Percentiles rank a stretch among this genome's conserved stretches.
These are phyloP conservation scores for Stagonosporopsis chrysanthemi DNA, from an alignment of 2,329 filamentous ascomycete genomes.

Conservation along the genomic window DNA sequence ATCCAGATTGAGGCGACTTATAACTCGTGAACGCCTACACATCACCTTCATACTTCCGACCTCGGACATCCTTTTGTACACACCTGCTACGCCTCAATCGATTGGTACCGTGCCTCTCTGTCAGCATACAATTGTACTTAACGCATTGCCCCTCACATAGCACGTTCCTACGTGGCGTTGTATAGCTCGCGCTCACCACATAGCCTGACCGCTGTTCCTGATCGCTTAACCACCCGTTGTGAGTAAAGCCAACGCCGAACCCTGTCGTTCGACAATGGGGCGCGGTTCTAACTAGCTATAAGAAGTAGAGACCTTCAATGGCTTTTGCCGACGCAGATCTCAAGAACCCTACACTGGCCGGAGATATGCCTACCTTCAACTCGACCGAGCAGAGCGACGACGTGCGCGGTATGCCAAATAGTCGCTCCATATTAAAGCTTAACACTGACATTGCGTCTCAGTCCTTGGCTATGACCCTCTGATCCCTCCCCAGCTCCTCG, in stretches of 20 bases:
- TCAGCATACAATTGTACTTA: conserved; percentile 14
- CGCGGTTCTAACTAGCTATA: conserved; percentile 21
- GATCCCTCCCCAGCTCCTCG: conserved; percentile 86
- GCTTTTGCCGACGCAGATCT: conserved; percentile 25
- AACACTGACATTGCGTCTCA: conserved; percentile 50
- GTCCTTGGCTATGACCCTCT: conserved; percentile 94
- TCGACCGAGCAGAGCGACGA: conserved; percentile 55
- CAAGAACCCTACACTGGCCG: conserved; percentile 19
- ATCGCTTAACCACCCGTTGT: conserved; percentile 11
- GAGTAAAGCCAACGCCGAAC: conserved; percentile 12
- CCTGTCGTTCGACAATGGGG: conserved; percentile 1
- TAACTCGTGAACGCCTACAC: conserved; percentile 1
- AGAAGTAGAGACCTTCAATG: conserved; percentile 26
- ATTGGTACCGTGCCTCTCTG: conserved; percentile 9
- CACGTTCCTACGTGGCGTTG: conserved; percentile 20
- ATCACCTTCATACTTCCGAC: not conserved
- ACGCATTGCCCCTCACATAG: conserved; percentile 17
- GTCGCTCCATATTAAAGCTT: not conserved
- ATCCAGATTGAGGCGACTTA: conserved; percentile 1
- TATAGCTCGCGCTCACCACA: conserved; percentile 18
- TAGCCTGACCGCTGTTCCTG: conserved; percentile 27
- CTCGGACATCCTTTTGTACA: conserved; percentile 1
- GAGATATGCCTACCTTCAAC: conserved; percentile 40
- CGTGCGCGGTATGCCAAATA: conserved; percentile 56
- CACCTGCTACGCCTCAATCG: not conserved